These are phyloP conservation scores for Camellia sinensis DNA, from an alignment of 148 eudicot species.

Conservation along the genomic window DNA sequence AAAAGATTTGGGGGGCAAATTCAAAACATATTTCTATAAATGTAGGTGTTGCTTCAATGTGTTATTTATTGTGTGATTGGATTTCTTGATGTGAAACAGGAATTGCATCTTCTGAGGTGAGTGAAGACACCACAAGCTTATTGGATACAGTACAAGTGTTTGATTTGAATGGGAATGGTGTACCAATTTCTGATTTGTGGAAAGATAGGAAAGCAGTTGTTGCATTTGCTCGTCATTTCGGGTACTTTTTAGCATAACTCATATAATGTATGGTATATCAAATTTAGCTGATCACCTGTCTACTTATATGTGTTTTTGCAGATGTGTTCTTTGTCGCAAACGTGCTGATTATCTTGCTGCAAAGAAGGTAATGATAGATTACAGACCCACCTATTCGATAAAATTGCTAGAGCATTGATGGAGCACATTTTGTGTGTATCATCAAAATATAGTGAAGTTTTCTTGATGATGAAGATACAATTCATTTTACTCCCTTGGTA, in stretches of 20 bases:
- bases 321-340: slow-evolving; percentile 93
- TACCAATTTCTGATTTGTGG: slow-evolving; percentile 84
- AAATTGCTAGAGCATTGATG: not conserved
- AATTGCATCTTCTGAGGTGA: slow-evolving; percentile 25
- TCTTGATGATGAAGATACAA: too few species aligned
- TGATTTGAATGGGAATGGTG: slow-evolving; percentile 69
- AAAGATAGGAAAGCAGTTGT: slow-evolving; percentile 87
- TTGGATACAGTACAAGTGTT: slow-evolving; percentile 62
- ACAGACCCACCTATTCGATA: too few species aligned
- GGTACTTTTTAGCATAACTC: slow-evolving; percentile 36
- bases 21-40: too few species aligned
- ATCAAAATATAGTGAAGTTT: too few species aligned
- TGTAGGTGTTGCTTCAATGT: too few species aligned
- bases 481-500: too few species aligned
- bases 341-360: slow-evolving; percentile 93
- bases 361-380: slow-evolving; percentile 61
- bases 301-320: slow-evolving; percentile 19
- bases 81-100: slow-evolving; percentile 27
- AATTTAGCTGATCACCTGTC: not conserved
- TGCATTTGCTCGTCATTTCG: slow-evolving; percentile 98
- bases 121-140: slow-evolving; percentile 23
- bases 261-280: not conserved
- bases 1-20: too few species aligned
- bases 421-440: too few species aligned
- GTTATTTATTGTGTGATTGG: not conserved